Evolutionary conservation across 208 protist genomes (phyloP).

Genomic region (Trypanosoma lewisi): DNA sequence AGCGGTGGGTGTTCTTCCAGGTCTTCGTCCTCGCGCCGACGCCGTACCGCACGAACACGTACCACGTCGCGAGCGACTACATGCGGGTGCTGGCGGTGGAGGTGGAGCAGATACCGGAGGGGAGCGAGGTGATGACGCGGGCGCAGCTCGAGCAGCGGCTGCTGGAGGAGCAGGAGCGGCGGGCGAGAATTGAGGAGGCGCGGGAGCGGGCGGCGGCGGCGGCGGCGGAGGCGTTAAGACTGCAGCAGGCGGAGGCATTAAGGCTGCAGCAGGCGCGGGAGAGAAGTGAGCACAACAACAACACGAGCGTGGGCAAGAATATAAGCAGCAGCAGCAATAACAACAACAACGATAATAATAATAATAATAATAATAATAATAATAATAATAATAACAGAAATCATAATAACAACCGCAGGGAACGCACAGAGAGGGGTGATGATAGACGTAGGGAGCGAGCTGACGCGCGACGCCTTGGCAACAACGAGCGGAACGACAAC

Average conservation of each 20-base stretch:
- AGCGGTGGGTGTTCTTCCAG: conserved; percentile 65
- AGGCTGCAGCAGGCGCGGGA: not conserved
- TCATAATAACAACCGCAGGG: not conserved
- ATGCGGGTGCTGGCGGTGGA: conserved; percentile 68
- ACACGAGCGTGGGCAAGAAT: not conserved
- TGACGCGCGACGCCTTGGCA: not conserved
- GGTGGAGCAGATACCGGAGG: conserved; percentile 69
- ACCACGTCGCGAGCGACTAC: conserved; percentile 83
- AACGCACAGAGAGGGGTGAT: not conserved
- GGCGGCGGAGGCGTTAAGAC: conserved; percentile 23
- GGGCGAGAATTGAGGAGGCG: conserved; percentile 30
- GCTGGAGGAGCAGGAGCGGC: conserved; percentile 37
- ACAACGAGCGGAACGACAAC: not conserved
- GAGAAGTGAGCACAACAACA: not conserved
- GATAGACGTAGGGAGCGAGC: conserved; percentile 5
- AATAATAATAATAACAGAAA: not conserved
- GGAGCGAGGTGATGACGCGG: conserved; percentile 53
- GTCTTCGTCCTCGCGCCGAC: conserved; percentile 81
- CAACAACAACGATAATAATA: not conserved
- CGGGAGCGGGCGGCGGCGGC: conserved; percentile 25
- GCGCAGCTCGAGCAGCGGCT: conserved; percentile 64
- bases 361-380: not conserved
- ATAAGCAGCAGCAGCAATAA: not conserved
- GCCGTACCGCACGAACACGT: conserved; percentile 67
- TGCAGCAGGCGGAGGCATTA: conserved; percentile 18